Base-by-base conservation (phyloP, 2,329 filamentous ascomycete genomes). In the Aureobasidium vineae region DNA sequence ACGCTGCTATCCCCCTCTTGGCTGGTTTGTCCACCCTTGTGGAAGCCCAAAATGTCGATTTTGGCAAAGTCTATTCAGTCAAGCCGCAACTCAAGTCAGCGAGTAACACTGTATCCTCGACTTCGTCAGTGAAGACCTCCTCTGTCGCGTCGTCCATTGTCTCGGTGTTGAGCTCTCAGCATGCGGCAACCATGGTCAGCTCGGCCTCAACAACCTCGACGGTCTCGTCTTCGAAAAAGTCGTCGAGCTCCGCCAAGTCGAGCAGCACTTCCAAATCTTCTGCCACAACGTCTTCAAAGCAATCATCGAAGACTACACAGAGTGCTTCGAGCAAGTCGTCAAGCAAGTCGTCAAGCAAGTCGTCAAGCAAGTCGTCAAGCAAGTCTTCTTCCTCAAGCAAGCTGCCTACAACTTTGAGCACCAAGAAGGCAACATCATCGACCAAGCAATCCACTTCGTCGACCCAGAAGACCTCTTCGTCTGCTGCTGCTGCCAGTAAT, bases 151-250 rank as follows among this genome's bases (percentile, higher is more conserved):
- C 65, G 7, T 66, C 65, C 7, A 66, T 66, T 28, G 49, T 66
- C n/a, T 66, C 65, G 26, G 38, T 45, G 10, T 31, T 66, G 40
- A 66, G 56, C 47, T 61, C 54, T 28, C 21, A 38, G 16, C 65
- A 66, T 66, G 65, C 65, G 11, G 65, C 65, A 10, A 66, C 65
- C 19, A 66, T 66, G 65, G n/a, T 45, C 28, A 6, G 2, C 28
- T 31, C 28, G 28, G 28, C 28, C 28, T 26, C 38, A 56, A 21
- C 61, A 7, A 21, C 21, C 15, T 40, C 50, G 31, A 31, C 21
- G 8, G 28, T 28, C 16, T 49, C 43, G 10, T 63, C 60, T 40
- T 38, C 43, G 15, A 36, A 7, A 33, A 41, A 26, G 10, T 40
- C 47, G 15, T 26, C 45, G 8, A 47, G 41, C 23, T 41, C 28